These are phyloP conservation scores for Candida dubliniensis DNA, from an alignment of 1,139 yeast species.

Conservation along the genomic window DNA sequence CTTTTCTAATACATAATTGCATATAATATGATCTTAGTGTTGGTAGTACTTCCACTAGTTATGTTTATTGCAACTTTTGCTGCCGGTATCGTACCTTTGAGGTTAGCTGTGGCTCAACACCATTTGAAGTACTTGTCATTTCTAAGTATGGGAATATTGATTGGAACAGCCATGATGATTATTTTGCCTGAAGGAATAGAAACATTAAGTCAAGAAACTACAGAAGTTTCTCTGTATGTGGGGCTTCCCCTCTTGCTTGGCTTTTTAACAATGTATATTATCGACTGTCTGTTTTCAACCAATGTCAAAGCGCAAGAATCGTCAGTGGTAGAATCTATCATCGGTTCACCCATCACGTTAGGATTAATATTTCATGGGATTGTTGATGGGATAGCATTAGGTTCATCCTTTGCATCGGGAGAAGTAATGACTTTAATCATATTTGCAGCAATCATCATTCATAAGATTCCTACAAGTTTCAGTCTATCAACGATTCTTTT, in stretches of 20 bases:
- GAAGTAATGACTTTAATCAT: conserved; percentile 50
- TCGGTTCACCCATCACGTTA: conserved; percentile 47
- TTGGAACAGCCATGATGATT: conserved; percentile 64
- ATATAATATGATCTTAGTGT: conserved; percentile 4
- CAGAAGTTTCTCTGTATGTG: conserved; percentile 18
- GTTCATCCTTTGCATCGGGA: conserved; percentile 55
- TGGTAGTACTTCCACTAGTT: conserved; percentile 13
- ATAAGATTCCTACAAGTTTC: conserved; percentile 75
- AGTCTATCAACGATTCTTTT: conserved; percentile 61
- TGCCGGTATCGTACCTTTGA: conserved; percentile 36
- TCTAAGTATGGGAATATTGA: conserved; percentile 61
- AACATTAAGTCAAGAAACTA: conserved; percentile 33
- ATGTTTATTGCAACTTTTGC: conserved; percentile 35
- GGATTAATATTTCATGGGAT: conserved; percentile 68
- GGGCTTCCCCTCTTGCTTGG: conserved; percentile 47
- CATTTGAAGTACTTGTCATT: conserved; percentile 32
- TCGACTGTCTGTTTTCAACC: conserved; percentile 38
- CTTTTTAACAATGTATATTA: conserved; percentile 49
- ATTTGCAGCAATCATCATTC: conserved; percentile 62
- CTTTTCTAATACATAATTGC: too few species aligned
- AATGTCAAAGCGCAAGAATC: background rate
- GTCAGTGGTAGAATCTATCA: conserved; percentile 22
- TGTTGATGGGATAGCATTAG: conserved; percentile 76
- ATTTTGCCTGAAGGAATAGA: conserved; percentile 73
- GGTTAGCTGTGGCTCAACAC: conserved; percentile 16